Evolutionary conservation across 2,329 filamentous ascomycete genomes (phyloP).

Genomic region (Alternaria solani): DNA sequence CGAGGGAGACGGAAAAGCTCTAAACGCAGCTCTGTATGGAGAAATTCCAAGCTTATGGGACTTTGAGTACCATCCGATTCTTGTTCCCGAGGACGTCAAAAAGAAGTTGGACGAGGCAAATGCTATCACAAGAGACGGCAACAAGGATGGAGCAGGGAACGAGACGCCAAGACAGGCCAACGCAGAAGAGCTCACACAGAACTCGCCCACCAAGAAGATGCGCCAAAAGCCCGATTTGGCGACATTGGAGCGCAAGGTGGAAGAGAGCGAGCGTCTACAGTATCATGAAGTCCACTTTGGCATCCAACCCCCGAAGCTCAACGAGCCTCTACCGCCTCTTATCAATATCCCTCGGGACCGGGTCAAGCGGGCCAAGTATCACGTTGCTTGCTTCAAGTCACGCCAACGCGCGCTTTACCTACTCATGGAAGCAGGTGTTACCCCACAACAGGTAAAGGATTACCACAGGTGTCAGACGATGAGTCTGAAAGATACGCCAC

Average conservation of each 20-base stretch:
- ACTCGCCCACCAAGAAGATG: constrained; percentile 29
- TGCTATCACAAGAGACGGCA: not conserved
- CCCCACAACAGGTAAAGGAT: constrained; percentile 36
- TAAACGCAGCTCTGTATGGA: constrained; percentile 40
- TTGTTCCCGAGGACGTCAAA: constrained; percentile 21
- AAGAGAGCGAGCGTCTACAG: constrained; percentile 42
- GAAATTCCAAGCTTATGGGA: constrained; percentile 49
- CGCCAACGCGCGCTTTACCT: constrained; percentile 42
- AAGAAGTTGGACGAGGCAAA: constrained; percentile 8
- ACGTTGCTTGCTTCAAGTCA: constrained; percentile 43
- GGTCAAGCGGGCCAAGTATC: constrained; percentile 34
- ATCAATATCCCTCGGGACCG: constrained; percentile 43
- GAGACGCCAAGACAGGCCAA: not conserved
- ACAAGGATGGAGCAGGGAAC: not conserved
- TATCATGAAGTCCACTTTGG: constrained; percentile 46
- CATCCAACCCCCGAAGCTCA: constrained; percentile 35
- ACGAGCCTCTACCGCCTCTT: constrained; percentile 36
- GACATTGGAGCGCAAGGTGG: constrained; percentile 30
- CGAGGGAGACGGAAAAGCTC: constrained; percentile 41
- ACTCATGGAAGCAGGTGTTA: constrained; percentile 43
- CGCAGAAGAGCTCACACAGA: constrained; percentile 23
- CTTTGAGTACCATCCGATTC: constrained; percentile 43
- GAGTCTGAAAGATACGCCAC: constrained; percentile 34
- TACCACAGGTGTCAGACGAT: constrained; percentile 35
- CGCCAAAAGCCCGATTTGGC: constrained; percentile 37